phyloP scores from a whole-genome alignment of 2,329 filamentous ascomycete genomes.

The Arthrobotrys sphaeroides region DNA sequence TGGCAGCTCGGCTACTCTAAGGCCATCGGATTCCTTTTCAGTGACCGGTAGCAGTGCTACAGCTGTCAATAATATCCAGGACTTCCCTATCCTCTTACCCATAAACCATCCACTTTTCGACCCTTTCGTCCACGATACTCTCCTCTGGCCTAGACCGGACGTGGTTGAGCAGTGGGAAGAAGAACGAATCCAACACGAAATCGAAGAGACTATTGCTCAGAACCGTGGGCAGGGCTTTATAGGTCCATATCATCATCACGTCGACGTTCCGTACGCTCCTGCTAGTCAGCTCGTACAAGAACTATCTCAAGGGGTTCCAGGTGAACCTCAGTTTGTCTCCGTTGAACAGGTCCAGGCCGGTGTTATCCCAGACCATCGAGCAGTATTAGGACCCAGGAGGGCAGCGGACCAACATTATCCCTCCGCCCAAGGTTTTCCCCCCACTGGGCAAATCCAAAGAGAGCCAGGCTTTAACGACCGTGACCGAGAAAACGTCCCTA shows the following conservation, averaged over 20 bases:
- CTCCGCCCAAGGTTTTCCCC: background rate
- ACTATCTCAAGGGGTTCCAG: background rate
- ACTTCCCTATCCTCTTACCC: conserved; percentile 13
- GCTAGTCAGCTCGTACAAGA: background rate
- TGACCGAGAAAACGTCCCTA: background rate
- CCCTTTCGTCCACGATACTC: conserved; percentile 38
- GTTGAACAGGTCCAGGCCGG: background rate
- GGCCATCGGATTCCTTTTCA: background rate
- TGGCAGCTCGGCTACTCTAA: background rate
- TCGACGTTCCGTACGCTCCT: background rate
- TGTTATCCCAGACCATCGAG: background rate
- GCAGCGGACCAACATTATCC: background rate
- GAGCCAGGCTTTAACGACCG: background rate
- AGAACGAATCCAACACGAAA: conserved; percentile 12
- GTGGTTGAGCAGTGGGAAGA: conserved; percentile 35
- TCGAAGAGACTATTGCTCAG: background rate
- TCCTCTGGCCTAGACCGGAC: conserved; percentile 40
- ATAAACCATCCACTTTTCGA: conserved; percentile 34
- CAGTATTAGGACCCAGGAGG: background rate
- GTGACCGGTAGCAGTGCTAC: background rate
- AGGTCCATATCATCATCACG: background rate
- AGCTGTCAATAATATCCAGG: background rate
- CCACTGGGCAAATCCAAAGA: too few relatives aligned
- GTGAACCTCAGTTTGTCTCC: background rate
- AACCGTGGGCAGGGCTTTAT: background rate